Evolutionary conservation across 371 early-diverging fungal genomes (phyloP).

Genomic region (Dichotomocladium elegans): DNA sequence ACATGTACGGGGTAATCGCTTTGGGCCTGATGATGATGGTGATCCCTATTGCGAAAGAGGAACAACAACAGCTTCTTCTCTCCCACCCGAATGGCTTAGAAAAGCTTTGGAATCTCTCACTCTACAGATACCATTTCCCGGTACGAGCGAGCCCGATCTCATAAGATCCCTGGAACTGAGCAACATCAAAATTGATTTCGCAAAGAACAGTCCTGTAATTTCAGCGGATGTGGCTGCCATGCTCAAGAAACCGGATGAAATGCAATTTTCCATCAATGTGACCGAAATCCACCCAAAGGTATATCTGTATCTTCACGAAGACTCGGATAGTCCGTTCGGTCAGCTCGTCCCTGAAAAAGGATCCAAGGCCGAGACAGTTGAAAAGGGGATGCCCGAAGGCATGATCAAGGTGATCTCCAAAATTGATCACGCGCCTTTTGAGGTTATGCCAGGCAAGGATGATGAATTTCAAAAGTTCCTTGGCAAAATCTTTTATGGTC

Average conservation of each 20-base stretch:
- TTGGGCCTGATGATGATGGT: conserved; percentile 26
- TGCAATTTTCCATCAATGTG: conserved; percentile 41
- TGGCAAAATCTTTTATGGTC: conserved; percentile 10
- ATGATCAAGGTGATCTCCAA: conserved; percentile 22
- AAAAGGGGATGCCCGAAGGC: conserved; percentile 3
- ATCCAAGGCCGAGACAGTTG: conserved; percentile 24
- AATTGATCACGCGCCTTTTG: conserved; percentile 32
- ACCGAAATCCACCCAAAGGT: conserved; percentile 32
- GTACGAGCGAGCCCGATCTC: conserved; percentile 34
- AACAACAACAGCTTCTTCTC: neutral
- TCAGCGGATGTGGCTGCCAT: conserved; percentile 34
- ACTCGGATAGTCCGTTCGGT: conserved; percentile 35
- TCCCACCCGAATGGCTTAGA: conserved; percentile 38
- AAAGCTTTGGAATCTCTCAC: conserved; percentile 30
- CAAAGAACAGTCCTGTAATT: conserved; percentile 20
- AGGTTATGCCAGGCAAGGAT: conserved; percentile 34
- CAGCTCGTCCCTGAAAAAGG: conserved; percentile 23
- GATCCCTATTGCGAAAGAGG: too few relatives aligned
- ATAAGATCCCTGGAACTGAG: conserved; percentile 31
- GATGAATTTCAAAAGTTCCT: conserved; percentile 39
- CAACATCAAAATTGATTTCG: conserved; percentile 41
- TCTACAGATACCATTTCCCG: conserved; percentile 39
- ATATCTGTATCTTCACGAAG: conserved; percentile 22
- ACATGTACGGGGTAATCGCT: conserved; percentile 31
- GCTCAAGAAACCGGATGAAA: conserved; percentile 36